phyloP scores from a whole-genome alignment of 169 alveolate genomes.

The Plasmodium vivax region DNA sequence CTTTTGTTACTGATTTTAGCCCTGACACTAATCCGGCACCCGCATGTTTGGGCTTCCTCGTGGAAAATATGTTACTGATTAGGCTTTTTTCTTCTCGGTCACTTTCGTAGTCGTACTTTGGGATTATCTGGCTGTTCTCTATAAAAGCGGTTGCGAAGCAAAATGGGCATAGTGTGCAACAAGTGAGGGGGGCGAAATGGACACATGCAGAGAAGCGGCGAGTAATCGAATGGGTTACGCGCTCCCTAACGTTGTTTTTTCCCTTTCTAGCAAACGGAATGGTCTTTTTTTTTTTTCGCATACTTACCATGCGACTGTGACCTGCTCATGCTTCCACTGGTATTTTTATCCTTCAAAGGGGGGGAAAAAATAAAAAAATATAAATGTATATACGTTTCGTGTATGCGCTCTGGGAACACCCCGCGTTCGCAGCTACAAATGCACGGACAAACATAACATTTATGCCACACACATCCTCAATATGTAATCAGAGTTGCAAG shows the following conservation, averaged over 20 bases:
- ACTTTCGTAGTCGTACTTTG: slow-evolving; percentile 3
- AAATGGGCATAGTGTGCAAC: background rate
- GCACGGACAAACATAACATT: background rate
- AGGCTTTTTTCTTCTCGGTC: slow-evolving; percentile 56
- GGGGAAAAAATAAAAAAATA: background rate
- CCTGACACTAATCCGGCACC: slow-evolving; percentile 91
- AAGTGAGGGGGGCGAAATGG: background rate
- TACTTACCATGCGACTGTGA: slow-evolving; percentile 4
- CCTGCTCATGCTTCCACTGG: background rate
- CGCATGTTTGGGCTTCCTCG: slow-evolving; percentile 86
- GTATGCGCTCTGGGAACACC: background rate
- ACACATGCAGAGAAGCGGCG: background rate
- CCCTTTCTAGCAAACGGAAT: background rate
- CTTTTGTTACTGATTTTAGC: slow-evolving; percentile 90
- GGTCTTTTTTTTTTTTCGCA: background rate
- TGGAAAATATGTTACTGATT: slow-evolving; percentile 84
- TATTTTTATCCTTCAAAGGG: background rate
- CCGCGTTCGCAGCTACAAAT: background rate
- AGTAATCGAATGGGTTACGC: background rate
- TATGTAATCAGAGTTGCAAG: background rate
- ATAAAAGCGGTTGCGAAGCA: background rate
- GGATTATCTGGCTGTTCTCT: slow-evolving; percentile 57
- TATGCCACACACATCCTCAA: background rate
- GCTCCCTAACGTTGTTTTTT: background rate
- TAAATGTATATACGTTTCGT: background rate